phyloP scores from a whole-genome alignment of 768 basidiomycete genomes.

The Sporobolomyces phaffii region DNA sequence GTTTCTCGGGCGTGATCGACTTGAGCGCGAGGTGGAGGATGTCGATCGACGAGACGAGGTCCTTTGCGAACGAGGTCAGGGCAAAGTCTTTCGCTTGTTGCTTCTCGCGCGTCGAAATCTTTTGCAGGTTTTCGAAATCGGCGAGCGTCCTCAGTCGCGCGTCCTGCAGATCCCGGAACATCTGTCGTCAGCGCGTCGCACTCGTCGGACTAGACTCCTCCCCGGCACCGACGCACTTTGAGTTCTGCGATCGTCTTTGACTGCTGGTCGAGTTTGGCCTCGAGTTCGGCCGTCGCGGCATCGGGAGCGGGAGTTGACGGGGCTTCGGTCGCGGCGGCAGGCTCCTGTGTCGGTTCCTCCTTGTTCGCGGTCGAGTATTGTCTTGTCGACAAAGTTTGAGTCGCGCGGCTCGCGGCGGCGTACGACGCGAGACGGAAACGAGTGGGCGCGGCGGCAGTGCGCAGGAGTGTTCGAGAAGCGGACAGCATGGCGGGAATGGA shows the following conservation, averaged over 20 bases:
- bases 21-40: conserved; percentile 72
- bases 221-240: no score
- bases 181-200: no score
- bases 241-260: conserved; percentile 75
- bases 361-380: neutral
- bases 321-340: conserved; percentile 6
- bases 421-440: neutral
- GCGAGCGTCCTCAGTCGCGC: conserved; percentile 87
- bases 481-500: no score
- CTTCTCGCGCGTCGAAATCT: conserved; percentile 83
- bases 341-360: conserved; percentile 6
- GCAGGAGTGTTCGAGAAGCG: neutral
- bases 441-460: neutral
- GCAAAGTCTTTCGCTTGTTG: conserved; percentile 89
- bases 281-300: conserved; percentile 42
- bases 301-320: conserved; percentile 21
- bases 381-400: neutral
- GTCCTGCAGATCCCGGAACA: no score
- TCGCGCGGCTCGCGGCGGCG: neutral
- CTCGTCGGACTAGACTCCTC: no score
- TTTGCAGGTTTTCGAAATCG: conserved; percentile 90
- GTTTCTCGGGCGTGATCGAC: conserved; percentile 54
- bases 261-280: conserved; percentile 67
- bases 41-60: conserved; percentile 56
- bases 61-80: conserved; percentile 74